Base-by-base conservation (phyloP, 208 protist species). In the Crithidia bombi region DNA sequence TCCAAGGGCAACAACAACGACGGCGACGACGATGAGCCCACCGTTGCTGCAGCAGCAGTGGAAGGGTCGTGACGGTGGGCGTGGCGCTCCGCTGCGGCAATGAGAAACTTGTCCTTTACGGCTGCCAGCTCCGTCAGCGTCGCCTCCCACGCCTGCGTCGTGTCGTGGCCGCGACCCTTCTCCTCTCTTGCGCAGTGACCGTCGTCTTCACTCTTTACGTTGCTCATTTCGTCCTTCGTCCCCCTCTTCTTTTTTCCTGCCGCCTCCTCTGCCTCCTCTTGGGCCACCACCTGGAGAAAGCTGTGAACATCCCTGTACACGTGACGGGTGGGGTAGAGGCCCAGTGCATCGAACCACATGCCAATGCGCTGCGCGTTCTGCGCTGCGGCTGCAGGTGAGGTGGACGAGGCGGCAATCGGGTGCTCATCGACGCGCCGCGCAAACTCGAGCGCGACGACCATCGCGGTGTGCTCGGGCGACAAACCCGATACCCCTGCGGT, bases 401-500 rank as follows among this genome's bases (percentile, higher is more conserved):
- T 80, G n/a, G 73, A 74, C 28, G 71, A 73, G 46, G 64, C 63
- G 14, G 68, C 72, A 38, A 87, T 74, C 11, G 81, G 75, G 55
- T 85, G 55, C 38, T 66, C 65, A 58, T 93, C 88, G 38, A 91
- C 72, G 4, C 69, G 81, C 19, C 88, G 78, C 14, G 83, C 85
- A 14, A 93, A 72, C 62, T 89, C 83, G n/a, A 93, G 55, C 12
- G 81, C 78, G 28, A 91, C 88, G 56, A 91, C 56, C 81, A 89
- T 86, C 33, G 88, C 88, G n/a, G 85, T 90, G 73, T 91, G 85
- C 61, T 93, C 88, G 11, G 88, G 88, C 3, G 79, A 85, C 7
- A 92, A 50, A 15, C 78, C 83, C 5, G 59, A 69, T 1, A 69
- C 73, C 26, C 73, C 72, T 14, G 39, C 36, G 9, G 52, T 38